Percentiles rank a stretch among this genome's conserved stretches.
Conservation (phyloP, 108 stramenopile species). For the Cyclotella distinguenda region DNA sequence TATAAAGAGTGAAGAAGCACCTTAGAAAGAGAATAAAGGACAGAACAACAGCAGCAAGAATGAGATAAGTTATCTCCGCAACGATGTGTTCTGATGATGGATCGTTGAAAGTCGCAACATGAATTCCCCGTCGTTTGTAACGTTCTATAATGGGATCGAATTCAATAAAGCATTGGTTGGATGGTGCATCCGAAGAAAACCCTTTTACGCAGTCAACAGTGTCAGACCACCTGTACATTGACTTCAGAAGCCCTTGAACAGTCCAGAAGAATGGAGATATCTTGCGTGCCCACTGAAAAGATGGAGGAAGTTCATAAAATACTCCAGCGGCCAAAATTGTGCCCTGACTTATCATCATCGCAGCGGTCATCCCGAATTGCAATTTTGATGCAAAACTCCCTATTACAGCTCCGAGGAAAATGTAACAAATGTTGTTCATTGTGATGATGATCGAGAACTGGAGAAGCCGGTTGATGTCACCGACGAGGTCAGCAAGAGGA, state of each 20-base stretch:
- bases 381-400: background rate
- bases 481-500: conserved; percentile 9
- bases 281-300: conserved; percentile 2
- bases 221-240: conserved; percentile 15
- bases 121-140: conserved; percentile 20
- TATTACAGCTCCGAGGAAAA: conserved; percentile 6
- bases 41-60: background rate
- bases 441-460: conserved; percentile 6
- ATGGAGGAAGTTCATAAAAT: conserved; percentile 6
- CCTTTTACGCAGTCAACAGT: conserved; percentile 19
- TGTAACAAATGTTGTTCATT: conserved; percentile 19
- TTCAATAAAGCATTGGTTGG: conserved; percentile 32
- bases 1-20: conserved; percentile 10
- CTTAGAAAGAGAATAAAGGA: background rate
- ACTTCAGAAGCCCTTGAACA: conserved; percentile 20
- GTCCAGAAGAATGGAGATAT: conserved; percentile 28
- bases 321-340: conserved; percentile 13
- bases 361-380: conserved; percentile 15
- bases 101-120: conserved; percentile 22
- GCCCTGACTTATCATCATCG: conserved; percentile 17
- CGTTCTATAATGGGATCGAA: conserved; percentile 9
- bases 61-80: background rate
- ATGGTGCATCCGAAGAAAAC: conserved; percentile 9
- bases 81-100: background rate
- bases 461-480: background rate